Percentiles rank a stretch among this genome's conserved stretches.
These are phyloP conservation scores for Cytospora mali DNA, from an alignment of 2,329 filamentous ascomycete genomes.

Conservation along the genomic window DNA sequence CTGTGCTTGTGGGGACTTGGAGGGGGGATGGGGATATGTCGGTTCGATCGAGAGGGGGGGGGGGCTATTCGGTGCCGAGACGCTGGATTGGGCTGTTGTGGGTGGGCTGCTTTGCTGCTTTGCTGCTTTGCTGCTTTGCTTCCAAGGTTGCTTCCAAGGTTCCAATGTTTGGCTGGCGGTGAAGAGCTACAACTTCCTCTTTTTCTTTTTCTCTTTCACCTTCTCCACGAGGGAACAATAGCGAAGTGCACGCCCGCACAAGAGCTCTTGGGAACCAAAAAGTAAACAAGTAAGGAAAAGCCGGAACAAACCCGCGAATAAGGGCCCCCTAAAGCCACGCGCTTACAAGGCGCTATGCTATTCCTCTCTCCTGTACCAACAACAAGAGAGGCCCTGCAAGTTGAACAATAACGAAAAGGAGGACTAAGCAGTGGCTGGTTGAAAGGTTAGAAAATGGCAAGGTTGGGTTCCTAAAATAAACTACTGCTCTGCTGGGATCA, in stretches of 20 bases:
- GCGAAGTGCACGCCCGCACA: neutral
- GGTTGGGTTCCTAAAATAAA: neutral
- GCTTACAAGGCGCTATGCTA: no score
- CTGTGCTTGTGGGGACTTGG: neutral
- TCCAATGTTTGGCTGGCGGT: neutral
- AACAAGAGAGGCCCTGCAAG: no score
- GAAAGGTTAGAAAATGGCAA: neutral
- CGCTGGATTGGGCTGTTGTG: constrained; percentile 5
- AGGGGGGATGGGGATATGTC: neutral
- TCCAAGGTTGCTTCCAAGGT: no score
- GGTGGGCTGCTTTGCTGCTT: neutral
- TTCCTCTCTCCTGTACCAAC: no score
- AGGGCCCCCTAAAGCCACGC: no score
- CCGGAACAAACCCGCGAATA: no score
- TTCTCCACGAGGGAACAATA: neutral
- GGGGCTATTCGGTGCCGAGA: constrained; percentile 5
- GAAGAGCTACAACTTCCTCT: neutral
- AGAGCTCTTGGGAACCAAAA: no score
- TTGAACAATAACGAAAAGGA: no score
- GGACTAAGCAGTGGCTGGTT: neutral
- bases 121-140: neutral
- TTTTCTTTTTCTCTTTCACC: no score
- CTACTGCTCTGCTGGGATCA: neutral
- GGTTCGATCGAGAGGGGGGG: neutral
- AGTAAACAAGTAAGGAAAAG: no score